phyloP scores from a whole-genome alignment of 345 rosid species.

The Gossypium thurberi region DNA sequence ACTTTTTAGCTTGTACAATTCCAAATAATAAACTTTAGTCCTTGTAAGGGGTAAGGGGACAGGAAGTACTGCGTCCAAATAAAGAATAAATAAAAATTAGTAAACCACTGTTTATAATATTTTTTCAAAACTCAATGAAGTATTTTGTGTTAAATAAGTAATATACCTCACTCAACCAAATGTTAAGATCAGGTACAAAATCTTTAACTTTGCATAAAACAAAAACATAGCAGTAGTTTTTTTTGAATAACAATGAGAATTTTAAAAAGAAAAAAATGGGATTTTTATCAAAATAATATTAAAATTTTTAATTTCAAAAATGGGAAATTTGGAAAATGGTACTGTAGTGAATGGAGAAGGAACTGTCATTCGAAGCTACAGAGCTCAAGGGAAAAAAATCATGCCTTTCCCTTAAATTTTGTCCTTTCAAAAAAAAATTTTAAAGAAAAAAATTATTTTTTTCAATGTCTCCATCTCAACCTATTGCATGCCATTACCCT shows the following conservation, averaged over 20 bases:
- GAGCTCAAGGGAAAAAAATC: not conserved
- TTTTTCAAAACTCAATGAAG: not conserved
- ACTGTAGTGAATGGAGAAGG: conserved; percentile 11
- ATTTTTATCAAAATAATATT: too few species aligned
- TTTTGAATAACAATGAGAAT: too few species aligned
- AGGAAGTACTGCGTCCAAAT: too few species aligned
- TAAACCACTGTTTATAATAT: not conserved
- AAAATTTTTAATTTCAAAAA: too few species aligned
- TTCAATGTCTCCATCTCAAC: conserved; percentile 19
- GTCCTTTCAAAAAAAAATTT: conserved; percentile 7
- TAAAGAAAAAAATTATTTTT: too few species aligned
- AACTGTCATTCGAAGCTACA: conserved; percentile 27
- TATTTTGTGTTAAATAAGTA: not conserved
- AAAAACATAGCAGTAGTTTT: too few species aligned
- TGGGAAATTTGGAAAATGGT: conserved; percentile 9
- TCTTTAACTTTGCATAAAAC: too few species aligned
- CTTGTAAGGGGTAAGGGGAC: too few species aligned
- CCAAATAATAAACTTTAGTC: too few species aligned
- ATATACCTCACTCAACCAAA: not conserved
- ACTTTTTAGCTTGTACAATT: not conserved
- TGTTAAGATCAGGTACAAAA: not conserved
- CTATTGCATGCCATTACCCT: not conserved
- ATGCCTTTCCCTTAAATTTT: conserved; percentile 25
- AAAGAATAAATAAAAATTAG: too few species aligned
- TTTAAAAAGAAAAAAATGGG: too few species aligned